These are phyloP conservation scores for Crithidia acanthocephali DNA, from an alignment of 208 protist species.

Conservation along the genomic window DNA sequence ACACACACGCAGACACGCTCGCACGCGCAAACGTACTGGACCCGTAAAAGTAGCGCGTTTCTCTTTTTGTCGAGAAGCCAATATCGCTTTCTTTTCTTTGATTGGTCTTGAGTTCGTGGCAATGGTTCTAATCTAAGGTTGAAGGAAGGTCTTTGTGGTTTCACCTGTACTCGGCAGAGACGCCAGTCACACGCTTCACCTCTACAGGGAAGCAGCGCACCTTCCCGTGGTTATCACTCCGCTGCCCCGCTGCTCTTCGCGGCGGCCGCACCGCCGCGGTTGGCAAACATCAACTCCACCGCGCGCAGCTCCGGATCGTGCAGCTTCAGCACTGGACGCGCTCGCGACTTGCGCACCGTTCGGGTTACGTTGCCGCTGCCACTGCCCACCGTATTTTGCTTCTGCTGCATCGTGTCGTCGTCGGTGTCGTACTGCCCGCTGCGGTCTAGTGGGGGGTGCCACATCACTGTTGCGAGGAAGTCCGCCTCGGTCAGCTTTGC, in stretches of 20 bases:
- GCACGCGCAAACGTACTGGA: too few species aligned
- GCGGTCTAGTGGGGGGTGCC: slow-evolving; percentile 9
- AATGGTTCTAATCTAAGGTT: slow-evolving; percentile 3
- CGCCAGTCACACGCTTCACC: not conserved
- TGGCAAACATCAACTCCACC: slow-evolving; percentile 33
- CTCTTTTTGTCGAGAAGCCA: not conserved
- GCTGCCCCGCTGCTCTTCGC: not conserved
- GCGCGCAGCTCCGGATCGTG: slow-evolving; percentile 30
- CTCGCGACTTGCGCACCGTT: not conserved
- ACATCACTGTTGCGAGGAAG: slow-evolving; percentile 28
- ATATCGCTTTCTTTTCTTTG: not conserved
- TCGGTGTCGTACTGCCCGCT: slow-evolving; percentile 7
- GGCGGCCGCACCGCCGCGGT: not conserved
- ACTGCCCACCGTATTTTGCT: not conserved
- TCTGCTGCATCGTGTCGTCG: not conserved
- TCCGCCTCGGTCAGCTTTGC: slow-evolving; percentile 16
- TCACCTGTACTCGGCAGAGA: not conserved
- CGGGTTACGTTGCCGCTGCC: slow-evolving; percentile 8
- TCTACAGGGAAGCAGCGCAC: too few species aligned
- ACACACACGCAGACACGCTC: too few species aligned
- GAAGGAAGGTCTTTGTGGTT: too few species aligned
- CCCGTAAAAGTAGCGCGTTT: too few species aligned
- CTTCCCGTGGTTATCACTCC: too few species aligned
- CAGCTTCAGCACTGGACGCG: slow-evolving; percentile 18
- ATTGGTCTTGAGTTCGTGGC: not conserved